These are phyloP conservation scores for Dryadomyces quercivorus DNA, from an alignment of 2,329 filamentous ascomycete species.

Conservation along the genomic window DNA sequence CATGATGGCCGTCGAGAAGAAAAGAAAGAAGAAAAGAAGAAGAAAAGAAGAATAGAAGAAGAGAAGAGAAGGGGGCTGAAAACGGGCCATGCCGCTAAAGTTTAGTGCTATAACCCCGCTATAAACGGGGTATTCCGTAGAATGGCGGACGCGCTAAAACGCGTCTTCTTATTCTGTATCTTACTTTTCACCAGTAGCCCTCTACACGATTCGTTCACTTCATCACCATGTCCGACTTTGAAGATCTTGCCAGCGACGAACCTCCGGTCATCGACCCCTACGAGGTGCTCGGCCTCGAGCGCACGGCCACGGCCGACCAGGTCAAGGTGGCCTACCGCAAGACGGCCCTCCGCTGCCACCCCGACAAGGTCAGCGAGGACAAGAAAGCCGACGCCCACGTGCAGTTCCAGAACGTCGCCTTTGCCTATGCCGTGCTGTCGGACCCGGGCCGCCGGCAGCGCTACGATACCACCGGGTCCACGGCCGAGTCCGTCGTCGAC, in stretches of 20 bases:
- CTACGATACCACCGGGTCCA: slow-evolving; percentile 85
- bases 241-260: slow-evolving; percentile 42
- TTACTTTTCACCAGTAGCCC: slow-evolving; percentile 3
- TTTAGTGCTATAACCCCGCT: background rate
- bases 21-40: no score
- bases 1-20: no score
- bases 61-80: background rate
- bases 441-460: slow-evolving; percentile 67
- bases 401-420: slow-evolving; percentile 81
- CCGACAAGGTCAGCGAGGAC: slow-evolving; percentile 50
- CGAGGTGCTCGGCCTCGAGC: slow-evolving; percentile 59
- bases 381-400: slow-evolving; percentile 62
- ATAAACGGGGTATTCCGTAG: no score
- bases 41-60: background rate
- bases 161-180: background rate
- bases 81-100: background rate
- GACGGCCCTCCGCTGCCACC: slow-evolving; percentile 75
- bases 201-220: slow-evolving; percentile 6
- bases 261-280: slow-evolving; percentile 66
- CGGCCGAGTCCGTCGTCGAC: slow-evolving; percentile 67
- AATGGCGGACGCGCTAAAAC: background rate
- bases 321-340: slow-evolving; percentile 90
- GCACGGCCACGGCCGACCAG: slow-evolving; percentile 60
- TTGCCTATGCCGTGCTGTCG: slow-evolving; percentile 87
- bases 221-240: slow-evolving; percentile 31